phyloP scores from a whole-genome alignment of 164 flowering plant species.

The Chimonanthus praecox region DNA sequence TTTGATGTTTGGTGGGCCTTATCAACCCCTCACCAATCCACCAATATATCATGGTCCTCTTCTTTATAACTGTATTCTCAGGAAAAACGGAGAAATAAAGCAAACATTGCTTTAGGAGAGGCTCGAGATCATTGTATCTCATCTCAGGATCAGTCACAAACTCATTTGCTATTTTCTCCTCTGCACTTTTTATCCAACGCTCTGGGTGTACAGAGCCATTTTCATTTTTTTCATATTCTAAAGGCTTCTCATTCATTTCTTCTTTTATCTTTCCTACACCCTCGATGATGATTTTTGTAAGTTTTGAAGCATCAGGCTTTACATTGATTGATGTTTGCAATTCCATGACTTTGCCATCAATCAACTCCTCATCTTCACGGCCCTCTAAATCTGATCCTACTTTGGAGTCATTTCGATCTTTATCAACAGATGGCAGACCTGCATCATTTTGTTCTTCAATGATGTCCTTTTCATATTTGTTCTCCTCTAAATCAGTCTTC shows the following conservation, averaged over 20 bases:
- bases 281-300: neutral
- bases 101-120: conserved; percentile 21
- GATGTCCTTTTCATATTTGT: too few species aligned
- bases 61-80: conserved; percentile 18
- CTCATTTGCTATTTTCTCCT: neutral
- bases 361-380: neutral
- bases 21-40: conserved; percentile 40
- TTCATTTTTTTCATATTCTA: too few species aligned
- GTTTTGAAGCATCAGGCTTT: neutral
- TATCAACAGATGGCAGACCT: too few species aligned
- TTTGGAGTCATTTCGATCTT: too few species aligned
- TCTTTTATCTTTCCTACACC: neutral
- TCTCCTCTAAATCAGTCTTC: too few species aligned
- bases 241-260: neutral
- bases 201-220: too few species aligned
- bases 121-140: neutral
- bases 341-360: neutral
- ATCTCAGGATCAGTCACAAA: neutral
- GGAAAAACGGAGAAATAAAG: conserved; percentile 37
- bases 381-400: too few species aligned
- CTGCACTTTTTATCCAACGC: neutral
- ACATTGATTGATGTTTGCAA: neutral
- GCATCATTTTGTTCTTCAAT: too few species aligned
- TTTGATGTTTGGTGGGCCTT: neutral
- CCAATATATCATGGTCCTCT: conserved; percentile 31